phyloP scores from a whole-genome alignment of 1,284 basidiomycete species.

The Amylostereum areolatum region DNA sequence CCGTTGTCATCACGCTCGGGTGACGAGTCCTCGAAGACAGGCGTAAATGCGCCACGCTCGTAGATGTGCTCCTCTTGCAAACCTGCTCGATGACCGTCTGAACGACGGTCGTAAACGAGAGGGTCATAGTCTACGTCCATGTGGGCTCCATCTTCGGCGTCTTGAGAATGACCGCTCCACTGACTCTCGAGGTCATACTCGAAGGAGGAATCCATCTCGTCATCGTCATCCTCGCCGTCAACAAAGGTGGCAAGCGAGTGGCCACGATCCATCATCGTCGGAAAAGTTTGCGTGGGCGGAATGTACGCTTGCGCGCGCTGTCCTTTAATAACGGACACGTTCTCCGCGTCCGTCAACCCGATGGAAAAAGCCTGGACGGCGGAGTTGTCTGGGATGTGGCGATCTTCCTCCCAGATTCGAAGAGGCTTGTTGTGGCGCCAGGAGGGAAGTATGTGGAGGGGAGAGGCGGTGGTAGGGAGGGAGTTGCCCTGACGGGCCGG shows the following conservation, averaged over 20 bases:
- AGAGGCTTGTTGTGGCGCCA: slow-evolving; percentile 64
- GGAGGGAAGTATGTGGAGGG: slow-evolving; percentile 56
- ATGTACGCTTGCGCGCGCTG: slow-evolving; percentile 71
- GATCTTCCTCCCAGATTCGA: slow-evolving; percentile 56
- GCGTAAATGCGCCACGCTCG: slow-evolving; percentile 50
- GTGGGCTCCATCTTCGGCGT: slow-evolving; percentile 17
- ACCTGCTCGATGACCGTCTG: slow-evolving; percentile 3
- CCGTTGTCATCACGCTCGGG: slow-evolving; percentile 44
- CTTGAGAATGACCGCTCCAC: slow-evolving; percentile 25
- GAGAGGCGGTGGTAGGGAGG: slow-evolving; percentile 35
- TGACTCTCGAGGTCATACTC: slow-evolving; percentile 29
- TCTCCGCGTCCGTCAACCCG: slow-evolving; percentile 60
- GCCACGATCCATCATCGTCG: slow-evolving; percentile 13
- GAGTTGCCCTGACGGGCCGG: slow-evolving; percentile 41
- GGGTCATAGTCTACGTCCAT: slow-evolving; percentile 19
- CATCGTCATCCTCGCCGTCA: slow-evolving; percentile 28
- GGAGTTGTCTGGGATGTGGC: slow-evolving; percentile 14
- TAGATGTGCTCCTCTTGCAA: background rate
- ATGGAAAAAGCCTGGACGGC: slow-evolving; percentile 50
- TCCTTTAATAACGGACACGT: slow-evolving; percentile 80
- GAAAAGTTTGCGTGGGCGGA: slow-evolving; percentile 57
- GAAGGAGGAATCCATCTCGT: slow-evolving; percentile 36
- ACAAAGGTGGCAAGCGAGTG: slow-evolving; percentile 5
- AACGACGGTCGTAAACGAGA: slow-evolving; percentile 9
- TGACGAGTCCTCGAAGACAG: slow-evolving; percentile 61